Evolutionary conservation across 148 eudicot genomes (phyloP).

Genomic region (Fallopia convolvulus): DNA sequence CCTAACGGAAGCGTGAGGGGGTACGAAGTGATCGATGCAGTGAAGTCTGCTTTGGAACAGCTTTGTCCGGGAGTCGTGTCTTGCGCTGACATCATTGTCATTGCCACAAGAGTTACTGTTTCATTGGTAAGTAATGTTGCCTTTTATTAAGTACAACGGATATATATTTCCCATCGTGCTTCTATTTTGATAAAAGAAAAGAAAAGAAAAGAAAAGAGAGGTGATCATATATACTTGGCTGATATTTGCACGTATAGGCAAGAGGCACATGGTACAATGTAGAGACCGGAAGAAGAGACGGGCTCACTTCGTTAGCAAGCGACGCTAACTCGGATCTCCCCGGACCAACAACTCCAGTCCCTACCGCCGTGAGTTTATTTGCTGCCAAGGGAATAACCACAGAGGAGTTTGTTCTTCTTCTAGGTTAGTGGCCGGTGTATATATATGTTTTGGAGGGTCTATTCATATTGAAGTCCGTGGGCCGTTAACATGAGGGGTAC

Average conservation of each 20-base stretch:
- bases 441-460: too few relatives aligned
- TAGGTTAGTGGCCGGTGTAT: not conserved
- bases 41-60: not conserved
- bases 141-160: too few relatives aligned
- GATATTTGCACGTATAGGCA: not conserved
- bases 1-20: not conserved
- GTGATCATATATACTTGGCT: too few relatives aligned
- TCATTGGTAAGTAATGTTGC: not conserved
- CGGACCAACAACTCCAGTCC: not conserved
- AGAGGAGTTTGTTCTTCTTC: not conserved
- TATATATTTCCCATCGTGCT: too few relatives aligned
- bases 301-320: not conserved
- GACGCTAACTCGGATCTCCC: not conserved
- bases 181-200: too few relatives aligned
- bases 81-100: not conserved
- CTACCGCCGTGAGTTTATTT: not conserved
- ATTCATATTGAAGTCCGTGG: too few relatives aligned
- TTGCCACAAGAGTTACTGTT: not conserved
- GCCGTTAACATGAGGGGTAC: too few relatives aligned
- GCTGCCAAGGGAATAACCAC: not conserved
- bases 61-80: not conserved
- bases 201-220: too few relatives aligned
- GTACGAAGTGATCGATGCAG: not conserved
- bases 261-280: not conserved
- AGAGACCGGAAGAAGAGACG: not conserved